These are phyloP conservation scores for Kodamaea neixiangensis DNA, from an alignment of 805 yeast genomes.

Conservation along the genomic window DNA sequence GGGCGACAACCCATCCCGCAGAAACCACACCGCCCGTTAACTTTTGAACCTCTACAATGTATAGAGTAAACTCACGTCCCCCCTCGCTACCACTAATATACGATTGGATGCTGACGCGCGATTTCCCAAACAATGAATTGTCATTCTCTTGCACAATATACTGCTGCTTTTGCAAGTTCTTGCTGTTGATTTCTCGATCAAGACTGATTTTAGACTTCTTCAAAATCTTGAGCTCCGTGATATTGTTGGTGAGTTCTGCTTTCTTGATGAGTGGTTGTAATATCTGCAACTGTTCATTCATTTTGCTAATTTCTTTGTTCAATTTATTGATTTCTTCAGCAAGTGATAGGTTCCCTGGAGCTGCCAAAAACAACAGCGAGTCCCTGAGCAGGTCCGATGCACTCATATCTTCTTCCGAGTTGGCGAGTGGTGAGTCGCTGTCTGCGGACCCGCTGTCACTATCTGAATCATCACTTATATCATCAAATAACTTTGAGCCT, in stretches of 20 bases:
- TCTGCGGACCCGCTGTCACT: constrained; percentile 34
- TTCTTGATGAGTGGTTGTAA: constrained; percentile 69
- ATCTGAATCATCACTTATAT: constrained; percentile 33
- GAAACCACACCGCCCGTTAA: constrained; percentile 46
- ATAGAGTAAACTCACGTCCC: constrained; percentile 64
- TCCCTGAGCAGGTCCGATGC: constrained; percentile 11
- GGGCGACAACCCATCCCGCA: constrained; percentile 89
- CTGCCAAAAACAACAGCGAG: constrained; percentile 52
- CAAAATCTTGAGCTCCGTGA: constrained; percentile 66
- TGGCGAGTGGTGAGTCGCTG: constrained; percentile 19
- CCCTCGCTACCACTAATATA: constrained; percentile 57
- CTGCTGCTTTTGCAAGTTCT: constrained; percentile 77
- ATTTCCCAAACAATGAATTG: constrained; percentile 70
- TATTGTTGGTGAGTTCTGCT: constrained; percentile 82
- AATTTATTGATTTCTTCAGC: constrained; percentile 68
- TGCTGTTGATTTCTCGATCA: constrained; percentile 68
- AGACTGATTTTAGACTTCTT: constrained; percentile 67
- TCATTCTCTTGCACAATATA: constrained; percentile 81
- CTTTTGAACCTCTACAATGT: constrained; percentile 75
- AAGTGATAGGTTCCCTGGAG: constrained; percentile 67
- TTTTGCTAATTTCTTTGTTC: constrained; percentile 54
- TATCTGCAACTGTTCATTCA: constrained; percentile 63
- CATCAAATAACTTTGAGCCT: constrained; percentile 36
- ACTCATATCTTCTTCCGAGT: constrained; percentile 11
- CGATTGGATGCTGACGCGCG: constrained; percentile 54